A percentile compares a stretch with the other conserved stretches of the same genome.
Conservation (phyloP, 495 filamentous ascomycete genomes). For the Xylaria intraflava region DNA sequence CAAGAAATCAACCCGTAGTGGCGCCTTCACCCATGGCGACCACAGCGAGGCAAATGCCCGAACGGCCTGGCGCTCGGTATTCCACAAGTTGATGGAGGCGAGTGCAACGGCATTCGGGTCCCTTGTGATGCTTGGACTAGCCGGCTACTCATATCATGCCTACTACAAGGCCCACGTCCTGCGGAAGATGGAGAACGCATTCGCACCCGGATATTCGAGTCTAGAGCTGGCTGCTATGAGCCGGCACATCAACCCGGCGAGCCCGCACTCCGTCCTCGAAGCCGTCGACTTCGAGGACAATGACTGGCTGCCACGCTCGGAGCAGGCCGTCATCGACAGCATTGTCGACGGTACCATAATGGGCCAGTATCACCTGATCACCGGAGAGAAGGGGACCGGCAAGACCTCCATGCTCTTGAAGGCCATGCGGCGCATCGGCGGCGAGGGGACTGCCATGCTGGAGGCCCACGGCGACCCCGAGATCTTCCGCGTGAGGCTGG, state of each 20-base stretch:
- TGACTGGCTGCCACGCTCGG: slow-evolving; percentile 71
- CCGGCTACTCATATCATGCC: slow-evolving; percentile 75
- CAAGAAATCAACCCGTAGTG: background rate
- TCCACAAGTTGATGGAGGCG: slow-evolving; percentile 70
- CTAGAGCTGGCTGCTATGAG: slow-evolving; percentile 72
- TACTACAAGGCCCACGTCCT: slow-evolving; percentile 88
- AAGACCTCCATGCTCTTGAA: slow-evolving; percentile 91
- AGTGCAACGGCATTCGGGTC: slow-evolving; percentile 81
- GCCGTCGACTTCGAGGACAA: slow-evolving; percentile 39
- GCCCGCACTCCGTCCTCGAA: slow-evolving; percentile 10
- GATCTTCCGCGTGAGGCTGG: slow-evolving; percentile 83
- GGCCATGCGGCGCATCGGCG: slow-evolving; percentile 80
- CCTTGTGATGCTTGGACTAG: slow-evolving; percentile 66
- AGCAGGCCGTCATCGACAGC: slow-evolving; percentile 67
- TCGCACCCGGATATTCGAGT: slow-evolving; percentile 80
- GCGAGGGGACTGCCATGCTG: slow-evolving; percentile 81
- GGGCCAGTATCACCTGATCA: slow-evolving; percentile 81
- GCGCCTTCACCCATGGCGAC: background rate
- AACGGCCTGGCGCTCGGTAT: slow-evolving; percentile 2
- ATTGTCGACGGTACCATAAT: slow-evolving; percentile 61
- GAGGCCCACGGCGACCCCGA: slow-evolving; percentile 90
- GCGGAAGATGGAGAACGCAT: slow-evolving; percentile 83
- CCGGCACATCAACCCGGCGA: slow-evolving; percentile 37
- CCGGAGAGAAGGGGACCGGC: slow-evolving; percentile 95
- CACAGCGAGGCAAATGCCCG: background rate